phyloP scores from a whole-genome alignment of 345 rosid species.

The Melaleuca quinquenervia region DNA sequence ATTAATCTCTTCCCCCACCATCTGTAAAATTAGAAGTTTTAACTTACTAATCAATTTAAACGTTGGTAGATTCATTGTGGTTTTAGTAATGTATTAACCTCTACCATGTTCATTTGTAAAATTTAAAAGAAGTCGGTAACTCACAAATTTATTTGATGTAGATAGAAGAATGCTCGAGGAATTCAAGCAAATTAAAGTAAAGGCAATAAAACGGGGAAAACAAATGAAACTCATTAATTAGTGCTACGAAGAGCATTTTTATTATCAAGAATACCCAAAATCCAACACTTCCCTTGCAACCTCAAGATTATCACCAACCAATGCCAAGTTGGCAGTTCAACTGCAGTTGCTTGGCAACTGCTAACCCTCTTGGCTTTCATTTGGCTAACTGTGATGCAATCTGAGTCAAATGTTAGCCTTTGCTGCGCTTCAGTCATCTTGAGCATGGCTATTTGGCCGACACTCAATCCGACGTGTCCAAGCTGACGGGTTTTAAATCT shows the following conservation, averaged over 20 bases:
- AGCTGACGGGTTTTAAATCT: not conserved
- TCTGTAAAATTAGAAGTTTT: not conserved
- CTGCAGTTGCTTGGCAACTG: not conserved
- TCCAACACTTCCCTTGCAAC: not conserved
- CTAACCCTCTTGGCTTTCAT: not conserved
- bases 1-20: not conserved
- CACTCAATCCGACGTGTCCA: not conserved
- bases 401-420: not conserved
- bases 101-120: not conserved
- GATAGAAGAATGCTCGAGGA: not conserved
- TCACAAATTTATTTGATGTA: rapidly evolving
- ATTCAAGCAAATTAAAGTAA: not conserved
- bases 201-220: not conserved
- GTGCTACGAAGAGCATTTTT: not conserved
- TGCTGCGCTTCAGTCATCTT: not conserved
- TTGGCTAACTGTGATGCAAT: not conserved
- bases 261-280: not conserved
- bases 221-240: not conserved
- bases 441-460: not conserved
- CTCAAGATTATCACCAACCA: not conserved
- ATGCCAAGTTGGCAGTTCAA: not conserved
- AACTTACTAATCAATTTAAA: not conserved
- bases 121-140: not conserved
- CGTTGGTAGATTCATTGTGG: not conserved
- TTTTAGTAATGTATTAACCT: not conserved